phyloP scores from a whole-genome alignment of 1,284 basidiomycete genomes.

The Pulchroboletus neoregius region DNA sequence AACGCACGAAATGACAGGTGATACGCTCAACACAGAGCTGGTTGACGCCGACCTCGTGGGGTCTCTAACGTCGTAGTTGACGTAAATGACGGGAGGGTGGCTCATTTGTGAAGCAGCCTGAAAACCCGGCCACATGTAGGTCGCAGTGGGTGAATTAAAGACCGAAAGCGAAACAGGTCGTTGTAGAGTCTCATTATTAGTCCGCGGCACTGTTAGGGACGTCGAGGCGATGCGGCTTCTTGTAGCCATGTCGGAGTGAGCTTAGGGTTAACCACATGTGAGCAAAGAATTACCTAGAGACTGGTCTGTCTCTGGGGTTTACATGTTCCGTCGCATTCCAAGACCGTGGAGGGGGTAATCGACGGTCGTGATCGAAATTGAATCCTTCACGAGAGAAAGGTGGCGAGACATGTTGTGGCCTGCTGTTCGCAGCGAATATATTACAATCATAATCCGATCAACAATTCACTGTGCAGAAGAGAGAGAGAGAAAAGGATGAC shows the following conservation, averaged over 20 bases:
- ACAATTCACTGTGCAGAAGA: conserved; percentile 11
- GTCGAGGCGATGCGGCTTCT: conserved; percentile 26
- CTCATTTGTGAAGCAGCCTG: conserved; percentile 37
- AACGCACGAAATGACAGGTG: conserved; percentile 31
- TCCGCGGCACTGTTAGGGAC: conserved; percentile 21
- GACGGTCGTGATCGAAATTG: conserved; percentile 36
- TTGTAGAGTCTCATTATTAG: conserved; percentile 27
- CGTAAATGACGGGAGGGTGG: conserved; percentile 38
- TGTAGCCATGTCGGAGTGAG: conserved; percentile 21
- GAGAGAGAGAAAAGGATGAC: conserved; percentile 14
- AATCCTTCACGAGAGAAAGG: conserved; percentile 32
- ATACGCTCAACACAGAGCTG: conserved; percentile 30
- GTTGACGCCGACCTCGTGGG: conserved; percentile 34
- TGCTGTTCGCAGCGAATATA: conserved; percentile 29
- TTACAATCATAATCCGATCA: conserved; percentile 27
- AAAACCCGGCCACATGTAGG: conserved; percentile 39
- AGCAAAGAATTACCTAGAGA: conserved; percentile 25
- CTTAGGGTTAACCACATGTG: conserved; percentile 4
- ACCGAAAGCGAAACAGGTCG: conserved; percentile 36
- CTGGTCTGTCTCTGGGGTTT: conserved; percentile 25
- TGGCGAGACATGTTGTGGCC: conserved; percentile 34
- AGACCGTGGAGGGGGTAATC: conserved; percentile 33
- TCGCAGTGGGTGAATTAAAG: conserved; percentile 39
- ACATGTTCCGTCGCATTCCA: conserved; percentile 27
- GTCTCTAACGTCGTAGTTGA: conserved; percentile 34